Evolutionary conservation across 129 eudicot species (phyloP), one percentile per base, ranked within the genome.

Genomic region (Helichrysum umbraculigerum): DNA sequence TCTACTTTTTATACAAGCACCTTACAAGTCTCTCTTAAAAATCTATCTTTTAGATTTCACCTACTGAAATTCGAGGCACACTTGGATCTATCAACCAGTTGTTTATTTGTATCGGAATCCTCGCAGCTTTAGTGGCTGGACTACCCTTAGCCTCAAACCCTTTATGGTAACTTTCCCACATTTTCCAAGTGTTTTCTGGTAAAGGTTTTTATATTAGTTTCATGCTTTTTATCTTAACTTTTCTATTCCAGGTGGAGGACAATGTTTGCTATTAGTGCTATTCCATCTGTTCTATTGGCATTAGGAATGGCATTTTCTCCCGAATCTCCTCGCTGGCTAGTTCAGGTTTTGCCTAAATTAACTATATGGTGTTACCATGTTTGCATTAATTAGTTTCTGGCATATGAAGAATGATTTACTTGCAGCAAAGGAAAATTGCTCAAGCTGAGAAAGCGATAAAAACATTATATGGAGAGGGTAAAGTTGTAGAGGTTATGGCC

Each of bases 321-420:
- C 35, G 98, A 94, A 82, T 91, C 97, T 66, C 98, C 97, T 50
- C 83, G 90, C 37, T 94, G 98, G 98, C 97, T 94, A 80, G 93
- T 79, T 76, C 98, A 93, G 96, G 98, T 93, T 73, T 78, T 68
- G 58, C 41, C 56, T 66, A 60, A 75, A 68, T 33, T 59, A 73
- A 72, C 11, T 73, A 8, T 71, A 30, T 62, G 57, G 21, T 61
- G 68, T 73, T 29, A 72, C 35, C 80, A 28, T 29, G 61, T 60
- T 58, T 42, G 30, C 75, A 30, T 71, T 2, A 30, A 7, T 59
- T 78, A 44, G 54, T 12, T 47, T 47, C 52, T 47, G n/a, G 16
- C 16, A 14, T 47, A 14, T 47, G n/a, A 47, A 47, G 12, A 47
- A 3, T 47, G n/a, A 25, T 61, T 64, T 60, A 72, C 56, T 77